These are phyloP conservation scores for Leishmania guyanensis DNA, from an alignment of 208 protist genomes.

Conservation along the genomic window DNA sequence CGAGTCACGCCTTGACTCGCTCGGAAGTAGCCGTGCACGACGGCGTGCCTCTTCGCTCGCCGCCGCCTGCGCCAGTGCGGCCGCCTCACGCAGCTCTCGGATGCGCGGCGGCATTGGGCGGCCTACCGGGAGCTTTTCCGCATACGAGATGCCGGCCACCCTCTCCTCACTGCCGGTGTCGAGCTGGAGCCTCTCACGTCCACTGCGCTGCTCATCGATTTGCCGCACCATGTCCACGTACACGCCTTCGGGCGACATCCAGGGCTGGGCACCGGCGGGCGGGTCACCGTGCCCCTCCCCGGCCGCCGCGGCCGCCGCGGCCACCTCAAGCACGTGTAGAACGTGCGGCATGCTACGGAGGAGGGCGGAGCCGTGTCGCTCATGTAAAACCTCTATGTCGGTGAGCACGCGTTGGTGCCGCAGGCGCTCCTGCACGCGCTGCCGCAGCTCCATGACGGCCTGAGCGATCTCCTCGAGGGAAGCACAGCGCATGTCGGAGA, in stretches of 20 bases:
- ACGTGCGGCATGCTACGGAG: slow-evolving; percentile 33
- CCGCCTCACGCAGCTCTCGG: slow-evolving; percentile 23
- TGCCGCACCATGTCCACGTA: slow-evolving; percentile 29
- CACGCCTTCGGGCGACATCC: slow-evolving; percentile 17
- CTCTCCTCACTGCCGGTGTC: background rate
- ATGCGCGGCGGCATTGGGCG: slow-evolving; percentile 10
- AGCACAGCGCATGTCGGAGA: slow-evolving; percentile 69
- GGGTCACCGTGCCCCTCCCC: background rate
- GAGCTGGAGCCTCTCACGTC: slow-evolving; percentile 1
- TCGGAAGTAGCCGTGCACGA: background rate
- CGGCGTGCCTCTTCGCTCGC: slow-evolving; percentile 2
- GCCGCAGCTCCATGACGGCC: slow-evolving; percentile 52
- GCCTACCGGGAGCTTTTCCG: background rate
- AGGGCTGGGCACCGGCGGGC: background rate
- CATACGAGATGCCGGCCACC: background rate
- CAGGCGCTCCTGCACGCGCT: slow-evolving; percentile 43
- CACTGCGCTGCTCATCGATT: slow-evolving; percentile 10
- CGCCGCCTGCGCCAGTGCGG: slow-evolving; percentile 12
- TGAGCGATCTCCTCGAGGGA: slow-evolving; percentile 45
- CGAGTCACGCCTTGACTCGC: background rate
- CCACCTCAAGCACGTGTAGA: slow-evolving; percentile 23
- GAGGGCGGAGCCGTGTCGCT: slow-evolving; percentile 22
- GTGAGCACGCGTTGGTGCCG: slow-evolving; percentile 31
- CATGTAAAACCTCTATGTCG: slow-evolving; percentile 24
- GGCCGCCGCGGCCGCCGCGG: slow-evolving; percentile 6